Conservation (phyloP, 202 grass and related monocot genomes). For the Setaria viridis region DNA sequence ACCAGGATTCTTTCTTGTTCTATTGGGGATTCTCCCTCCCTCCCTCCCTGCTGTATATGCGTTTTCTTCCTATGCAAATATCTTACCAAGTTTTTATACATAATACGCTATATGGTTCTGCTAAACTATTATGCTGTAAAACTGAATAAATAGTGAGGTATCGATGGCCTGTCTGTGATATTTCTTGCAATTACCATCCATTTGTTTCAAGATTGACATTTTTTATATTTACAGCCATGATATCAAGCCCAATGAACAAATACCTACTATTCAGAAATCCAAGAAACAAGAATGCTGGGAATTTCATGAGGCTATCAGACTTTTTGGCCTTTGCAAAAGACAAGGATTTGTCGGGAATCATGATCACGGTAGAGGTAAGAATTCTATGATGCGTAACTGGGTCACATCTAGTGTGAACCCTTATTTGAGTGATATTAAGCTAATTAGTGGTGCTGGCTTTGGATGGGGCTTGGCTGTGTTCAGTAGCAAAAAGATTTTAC, state of each 20-base stretch:
- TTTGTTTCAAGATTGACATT: constrained; percentile 29
- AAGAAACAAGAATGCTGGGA: constrained; percentile 66
- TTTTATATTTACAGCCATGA: constrained; percentile 58
- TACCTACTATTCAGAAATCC: constrained; percentile 55
- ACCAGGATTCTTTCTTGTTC: no score
- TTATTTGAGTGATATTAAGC: neutral
- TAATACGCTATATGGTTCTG: no score
- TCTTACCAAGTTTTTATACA: no score
- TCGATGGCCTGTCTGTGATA: neutral
- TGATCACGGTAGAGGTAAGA: constrained; percentile 86
- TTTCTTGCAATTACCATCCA: constrained; percentile 23
- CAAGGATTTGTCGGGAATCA: constrained; percentile 70
- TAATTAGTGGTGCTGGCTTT: neutral
- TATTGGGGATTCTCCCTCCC: no score
- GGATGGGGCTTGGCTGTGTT: no score
- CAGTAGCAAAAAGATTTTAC: no score
- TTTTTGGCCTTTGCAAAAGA: constrained; percentile 74
- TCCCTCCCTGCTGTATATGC: no score
- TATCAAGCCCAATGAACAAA: constrained; percentile 46
- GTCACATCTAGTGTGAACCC: constrained; percentile 19
- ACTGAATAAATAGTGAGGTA: constrained; percentile 7
- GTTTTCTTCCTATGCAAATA: no score
- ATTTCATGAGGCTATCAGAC: constrained; percentile 74
- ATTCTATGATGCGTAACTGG: constrained; percentile 26
- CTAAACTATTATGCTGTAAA: neutral